Base-by-base conservation (phyloP, 306 rosid species). In the Datisca glomerata region DNA sequence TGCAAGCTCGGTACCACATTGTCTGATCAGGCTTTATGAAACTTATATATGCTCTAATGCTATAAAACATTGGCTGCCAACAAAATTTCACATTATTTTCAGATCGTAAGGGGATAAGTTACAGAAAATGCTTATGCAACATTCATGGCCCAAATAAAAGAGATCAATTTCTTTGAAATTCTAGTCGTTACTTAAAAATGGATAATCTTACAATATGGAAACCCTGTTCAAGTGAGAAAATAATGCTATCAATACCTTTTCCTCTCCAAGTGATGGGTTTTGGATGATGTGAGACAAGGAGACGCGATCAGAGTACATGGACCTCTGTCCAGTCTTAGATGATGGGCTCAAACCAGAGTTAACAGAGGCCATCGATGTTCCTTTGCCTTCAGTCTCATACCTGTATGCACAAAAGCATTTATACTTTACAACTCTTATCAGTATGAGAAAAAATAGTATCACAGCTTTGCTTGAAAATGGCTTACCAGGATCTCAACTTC, bases 1-100 rank as follows among this genome's bases (percentile, higher is more conserved):
- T 78, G 56, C 98, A 89, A 35, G 95, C 95, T 1, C 85, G 81
- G 49, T 89, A 89, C 93, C 86, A 89, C 92, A 84, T 76, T 27
- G 86, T 60, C 59, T 89, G 98, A 6, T 89, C 98, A 47, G 91
- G 78, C 63, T 35, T 84, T 33, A 89, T 69, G 17, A 47, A 75
- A 58, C 81, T 78, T 25, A 89, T 63, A 29, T 64, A 65, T 7
- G 67, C 95, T 71, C 70, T 84, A 7, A 80, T 25, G 45, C 84
- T 84, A 65, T 80, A 89, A 59, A 47, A 61, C 20, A 47, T 76
- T 8, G 98, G 86, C 98, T 83, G 73, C 41, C 18, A 15, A 69
- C 29, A 68, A 18, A 41, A 53, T 1, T n/a, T 14, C n/a, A n/a
- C n/a, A n/a, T n/a, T n/a, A n/a, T n/a, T n/a, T n/a, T n/a, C n/a